Conservation (phyloP, 495 filamentous ascomycete species). For the Trichoderma reesei region DNA sequence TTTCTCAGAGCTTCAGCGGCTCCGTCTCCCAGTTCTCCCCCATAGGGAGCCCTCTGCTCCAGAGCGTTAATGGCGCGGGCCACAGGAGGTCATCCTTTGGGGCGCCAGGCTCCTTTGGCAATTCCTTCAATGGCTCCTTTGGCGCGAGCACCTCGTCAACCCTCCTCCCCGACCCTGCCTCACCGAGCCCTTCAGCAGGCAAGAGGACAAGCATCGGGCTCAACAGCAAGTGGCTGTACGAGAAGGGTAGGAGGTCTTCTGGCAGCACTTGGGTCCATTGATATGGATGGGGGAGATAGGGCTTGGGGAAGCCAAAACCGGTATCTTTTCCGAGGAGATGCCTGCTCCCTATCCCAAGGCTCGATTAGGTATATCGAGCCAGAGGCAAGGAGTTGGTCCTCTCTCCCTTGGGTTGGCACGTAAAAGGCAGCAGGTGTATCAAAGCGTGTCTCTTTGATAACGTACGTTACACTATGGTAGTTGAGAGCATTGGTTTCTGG, state of each 20-base stretch:
- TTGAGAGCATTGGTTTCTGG: not conserved
- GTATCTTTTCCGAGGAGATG: not conserved
- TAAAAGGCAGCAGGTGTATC: not conserved
- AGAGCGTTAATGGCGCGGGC: conserved; percentile 43
- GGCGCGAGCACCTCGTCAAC: conserved; percentile 21
- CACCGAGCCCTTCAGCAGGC: conserved; percentile 55
- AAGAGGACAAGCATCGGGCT: conserved; percentile 62
- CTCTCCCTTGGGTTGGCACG: not conserved
- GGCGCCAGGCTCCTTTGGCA: conserved; percentile 24
- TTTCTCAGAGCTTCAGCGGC: conserved; percentile 12
- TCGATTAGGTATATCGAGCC: not conserved
- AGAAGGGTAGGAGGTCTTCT: conserved; percentile 48
- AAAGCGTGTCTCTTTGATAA: not conserved
- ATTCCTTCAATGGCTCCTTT: not conserved
- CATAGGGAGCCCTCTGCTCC: conserved; percentile 52
- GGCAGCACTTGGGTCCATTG: conserved; percentile 28
- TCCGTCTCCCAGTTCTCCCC: conserved; percentile 25
- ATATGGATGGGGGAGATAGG: not conserved
- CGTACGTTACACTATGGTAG: conserved; percentile 2
- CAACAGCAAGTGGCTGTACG: conserved; percentile 90
- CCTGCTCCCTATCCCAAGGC: not conserved
- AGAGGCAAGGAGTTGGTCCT: not conserved
- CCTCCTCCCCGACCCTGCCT: conserved; percentile 30
- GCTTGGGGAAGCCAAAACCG: not conserved
- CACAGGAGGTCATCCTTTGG: conserved; percentile 53